Evolutionary conservation across 2,329 filamentous ascomycete genomes (phyloP).

Genomic region (Trichoderma endophyticum): DNA sequence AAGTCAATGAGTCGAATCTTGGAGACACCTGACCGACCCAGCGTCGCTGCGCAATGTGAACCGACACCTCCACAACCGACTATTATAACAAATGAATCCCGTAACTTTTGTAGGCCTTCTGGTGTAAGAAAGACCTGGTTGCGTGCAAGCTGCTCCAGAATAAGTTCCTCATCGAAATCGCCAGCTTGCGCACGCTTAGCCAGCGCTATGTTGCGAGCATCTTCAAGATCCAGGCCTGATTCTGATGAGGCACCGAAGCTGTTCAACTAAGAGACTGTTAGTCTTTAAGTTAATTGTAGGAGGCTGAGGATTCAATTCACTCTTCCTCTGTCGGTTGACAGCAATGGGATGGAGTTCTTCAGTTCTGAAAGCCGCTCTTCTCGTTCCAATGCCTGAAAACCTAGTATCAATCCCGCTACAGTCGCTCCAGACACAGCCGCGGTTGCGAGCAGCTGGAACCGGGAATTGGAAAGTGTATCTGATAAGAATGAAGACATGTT

Average conservation of each 20-base stretch:
- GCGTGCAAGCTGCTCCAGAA: slow-evolving; percentile 89
- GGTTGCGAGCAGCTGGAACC: slow-evolving; percentile 65
- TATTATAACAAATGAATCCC: slow-evolving; percentile 78
- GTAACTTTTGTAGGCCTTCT: slow-evolving; percentile 74
- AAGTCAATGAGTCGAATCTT: slow-evolving; percentile 89
- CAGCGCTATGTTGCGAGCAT: slow-evolving; percentile 56
- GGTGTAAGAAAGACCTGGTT: slow-evolving; percentile 89
- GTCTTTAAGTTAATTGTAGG: neutral
- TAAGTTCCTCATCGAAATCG: slow-evolving; percentile 72
- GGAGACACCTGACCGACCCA: slow-evolving; percentile 86
- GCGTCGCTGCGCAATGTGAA: slow-evolving; percentile 81
- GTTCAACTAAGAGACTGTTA: slow-evolving; percentile 48
- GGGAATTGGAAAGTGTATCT: slow-evolving; percentile 44
- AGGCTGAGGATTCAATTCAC: slow-evolving; percentile 21
- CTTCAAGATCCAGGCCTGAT: slow-evolving; percentile 54
- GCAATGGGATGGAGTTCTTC: slow-evolving; percentile 56
- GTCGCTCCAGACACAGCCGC: slow-evolving; percentile 63
- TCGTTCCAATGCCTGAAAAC: slow-evolving; percentile 58
- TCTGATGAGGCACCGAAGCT: slow-evolving; percentile 55
- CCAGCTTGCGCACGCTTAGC: slow-evolving; percentile 59
- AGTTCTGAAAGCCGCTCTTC: slow-evolving; percentile 53
- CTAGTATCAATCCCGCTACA: slow-evolving; percentile 58
- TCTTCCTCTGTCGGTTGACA: slow-evolving; percentile 22
- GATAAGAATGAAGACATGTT: slow-evolving; percentile 45
- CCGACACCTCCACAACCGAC: slow-evolving; percentile 94